These are phyloP conservation scores for Stentor coeruleus DNA, from an alignment of 73 alveolate species.

Conservation along the genomic window DNA sequence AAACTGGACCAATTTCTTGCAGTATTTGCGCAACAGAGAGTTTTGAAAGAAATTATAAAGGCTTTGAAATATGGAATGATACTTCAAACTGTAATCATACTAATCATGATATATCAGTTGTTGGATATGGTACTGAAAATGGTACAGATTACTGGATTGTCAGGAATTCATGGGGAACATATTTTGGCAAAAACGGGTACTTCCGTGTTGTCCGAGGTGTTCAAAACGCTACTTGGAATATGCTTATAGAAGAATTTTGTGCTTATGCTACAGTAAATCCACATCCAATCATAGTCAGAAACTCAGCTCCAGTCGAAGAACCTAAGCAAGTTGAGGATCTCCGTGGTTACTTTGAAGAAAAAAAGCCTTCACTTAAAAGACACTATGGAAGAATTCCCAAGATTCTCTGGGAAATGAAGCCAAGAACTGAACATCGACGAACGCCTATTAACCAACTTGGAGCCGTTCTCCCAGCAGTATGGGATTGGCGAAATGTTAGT, in stretches of 20 bases:
- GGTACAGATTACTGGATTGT: conserved; percentile 71
- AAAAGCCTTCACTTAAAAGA: conserved; percentile 38
- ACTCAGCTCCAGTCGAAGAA: conserved; percentile 60
- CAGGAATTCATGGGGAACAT: conserved; percentile 83
- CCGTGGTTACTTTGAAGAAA: conserved; percentile 31
- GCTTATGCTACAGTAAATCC: neutral
- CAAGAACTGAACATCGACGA: conserved; percentile 48
- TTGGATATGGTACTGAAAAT: conserved; percentile 80
- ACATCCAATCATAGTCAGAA: neutral
- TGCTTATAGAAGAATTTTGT: neutral
- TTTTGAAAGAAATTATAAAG: conserved; percentile 52
- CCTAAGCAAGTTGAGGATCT: conserved; percentile 65
- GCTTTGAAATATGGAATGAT: conserved; percentile 60
- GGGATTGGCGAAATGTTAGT: conserved; percentile 71
- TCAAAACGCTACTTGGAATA: neutral
- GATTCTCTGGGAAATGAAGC: conserved; percentile 51
- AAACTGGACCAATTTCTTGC: conserved; percentile 92
- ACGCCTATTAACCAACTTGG: conserved; percentile 40
- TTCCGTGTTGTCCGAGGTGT: conserved; percentile 64
- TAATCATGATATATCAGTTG: conserved; percentile 69
- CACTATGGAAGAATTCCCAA: conserved; percentile 71
- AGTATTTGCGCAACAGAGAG: conserved; percentile 65
- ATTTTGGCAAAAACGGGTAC: conserved; percentile 72
- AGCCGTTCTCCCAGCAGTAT: conserved; percentile 49
- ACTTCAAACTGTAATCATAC: conserved; percentile 37